phyloP scores from a whole-genome alignment of 306 rosid genomes.

The Quercus parvula region DNA sequence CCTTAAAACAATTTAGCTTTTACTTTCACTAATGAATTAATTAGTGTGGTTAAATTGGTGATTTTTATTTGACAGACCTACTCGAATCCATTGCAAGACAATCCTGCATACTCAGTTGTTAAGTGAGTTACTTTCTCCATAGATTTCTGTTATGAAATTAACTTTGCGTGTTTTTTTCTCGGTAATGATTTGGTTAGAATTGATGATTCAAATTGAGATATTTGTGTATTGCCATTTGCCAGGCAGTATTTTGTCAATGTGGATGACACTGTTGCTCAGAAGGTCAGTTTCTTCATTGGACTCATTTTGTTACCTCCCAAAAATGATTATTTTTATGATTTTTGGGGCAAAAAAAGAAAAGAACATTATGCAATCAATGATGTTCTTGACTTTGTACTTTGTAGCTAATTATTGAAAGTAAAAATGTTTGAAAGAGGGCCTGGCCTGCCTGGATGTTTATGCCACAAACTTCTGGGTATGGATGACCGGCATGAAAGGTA shows the following conservation, averaged over 20 bases:
- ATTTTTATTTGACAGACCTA: conserved; percentile 50
- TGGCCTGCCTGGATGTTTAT: background rate
- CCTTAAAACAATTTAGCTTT: background rate
- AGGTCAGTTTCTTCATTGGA: conserved; percentile 36
- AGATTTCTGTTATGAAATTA: background rate
- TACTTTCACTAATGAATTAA: background rate
- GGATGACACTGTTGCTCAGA: conserved; percentile 79
- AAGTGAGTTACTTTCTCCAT: conserved; percentile 42
- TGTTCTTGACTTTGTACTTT: conserved; percentile 8
- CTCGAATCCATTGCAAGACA: conserved; percentile 82
- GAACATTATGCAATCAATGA: background rate
- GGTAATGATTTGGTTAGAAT: background rate
- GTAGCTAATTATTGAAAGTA: background rate
- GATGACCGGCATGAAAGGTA: conserved; percentile 1
- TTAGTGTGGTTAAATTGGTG: background rate
- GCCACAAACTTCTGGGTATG: background rate
- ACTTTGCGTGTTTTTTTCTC: background rate
- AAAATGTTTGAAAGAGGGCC: conserved; percentile 13
- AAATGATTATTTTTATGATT: background rate
- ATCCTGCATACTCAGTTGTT: conserved; percentile 92
- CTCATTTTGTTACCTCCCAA: background rate
- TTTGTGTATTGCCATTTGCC: conserved; percentile 41
- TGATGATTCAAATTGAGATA: conserved; percentile 1
- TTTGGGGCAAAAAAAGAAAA: background rate
- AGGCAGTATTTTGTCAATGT: conserved; percentile 93